These are phyloP conservation scores for Plasmodium fragile DNA, from an alignment of 169 alveolate genomes.

Conservation along the genomic window DNA sequence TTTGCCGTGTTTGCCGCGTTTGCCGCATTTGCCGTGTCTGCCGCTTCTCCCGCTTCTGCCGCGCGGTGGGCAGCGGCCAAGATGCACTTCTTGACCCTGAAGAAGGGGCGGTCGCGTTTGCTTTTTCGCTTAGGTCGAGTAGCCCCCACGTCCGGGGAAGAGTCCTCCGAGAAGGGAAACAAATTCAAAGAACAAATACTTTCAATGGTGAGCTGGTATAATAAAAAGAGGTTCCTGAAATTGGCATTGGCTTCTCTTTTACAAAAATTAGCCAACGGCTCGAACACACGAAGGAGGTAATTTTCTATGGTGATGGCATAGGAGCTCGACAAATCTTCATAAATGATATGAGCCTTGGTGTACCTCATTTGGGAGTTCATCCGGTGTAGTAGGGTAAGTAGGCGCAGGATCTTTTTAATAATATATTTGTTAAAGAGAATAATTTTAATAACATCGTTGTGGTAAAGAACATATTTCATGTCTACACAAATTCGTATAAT, in stretches of 20 bases:
- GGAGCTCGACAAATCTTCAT: constrained; percentile 61
- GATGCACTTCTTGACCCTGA: not conserved
- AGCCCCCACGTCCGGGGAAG: not conserved
- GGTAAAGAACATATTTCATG: constrained; percentile 47
- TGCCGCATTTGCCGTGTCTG: not conserved
- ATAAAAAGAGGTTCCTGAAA: constrained; percentile 45
- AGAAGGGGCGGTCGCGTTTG: not conserved
- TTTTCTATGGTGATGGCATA: constrained; percentile 51
- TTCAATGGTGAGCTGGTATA: constrained; percentile 54
- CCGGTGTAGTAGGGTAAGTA: constrained; percentile 10
- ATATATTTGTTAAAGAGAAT: constrained; percentile 45
- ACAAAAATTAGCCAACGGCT: constrained; percentile 60
- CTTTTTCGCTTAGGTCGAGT: not conserved
- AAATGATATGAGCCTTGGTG: constrained; percentile 41
- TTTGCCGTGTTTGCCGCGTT: no score
- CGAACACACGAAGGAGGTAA: constrained; percentile 49
- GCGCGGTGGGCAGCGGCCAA: not conserved
- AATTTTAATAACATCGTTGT: constrained; percentile 55
- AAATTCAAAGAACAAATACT: constrained; percentile 14
- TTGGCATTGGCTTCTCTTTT: constrained; percentile 58
- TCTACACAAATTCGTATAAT: constrained; percentile 66
- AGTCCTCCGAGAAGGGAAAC: constrained; percentile 15
- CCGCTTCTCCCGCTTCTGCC: not conserved
- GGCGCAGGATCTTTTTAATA: constrained; percentile 20
- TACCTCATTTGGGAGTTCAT: constrained; percentile 62